Conservation (phyloP, 257 asterid genomes). For the Solanum ossicruentum region DNA sequence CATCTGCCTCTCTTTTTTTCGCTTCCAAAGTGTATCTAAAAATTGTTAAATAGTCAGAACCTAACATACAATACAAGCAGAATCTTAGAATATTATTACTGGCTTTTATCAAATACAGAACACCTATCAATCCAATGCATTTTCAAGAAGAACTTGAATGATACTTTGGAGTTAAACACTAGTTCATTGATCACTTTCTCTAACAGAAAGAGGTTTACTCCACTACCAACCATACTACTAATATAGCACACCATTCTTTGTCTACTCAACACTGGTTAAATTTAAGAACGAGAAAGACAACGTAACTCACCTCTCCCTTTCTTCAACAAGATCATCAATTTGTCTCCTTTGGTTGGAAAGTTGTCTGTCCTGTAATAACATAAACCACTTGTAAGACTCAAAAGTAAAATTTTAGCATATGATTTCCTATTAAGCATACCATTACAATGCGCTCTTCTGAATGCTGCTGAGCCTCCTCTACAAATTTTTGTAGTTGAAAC, state of each 20-base stretch:
- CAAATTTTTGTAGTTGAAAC: conserved; percentile 59
- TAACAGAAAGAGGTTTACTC: not conserved
- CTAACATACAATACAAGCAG: not conserved
- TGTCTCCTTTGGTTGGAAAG: conserved; percentile 38
- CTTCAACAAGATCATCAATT: conserved; percentile 46
- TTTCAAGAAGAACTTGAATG: not conserved
- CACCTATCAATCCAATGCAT: not conserved
- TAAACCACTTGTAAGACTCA: conserved; percentile 10
- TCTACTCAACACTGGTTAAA: not conserved
- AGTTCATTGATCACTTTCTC: not conserved
- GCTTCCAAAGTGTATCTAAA: conserved; percentile 48
- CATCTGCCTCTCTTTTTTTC: conserved; percentile 41
- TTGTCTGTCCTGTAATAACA: conserved; percentile 47
- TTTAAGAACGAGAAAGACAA: not conserved
- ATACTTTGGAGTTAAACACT: not conserved
- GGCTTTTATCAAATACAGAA: not conserved
- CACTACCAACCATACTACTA: not conserved
- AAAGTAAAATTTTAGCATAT: not conserved
- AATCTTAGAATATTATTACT: not conserved
- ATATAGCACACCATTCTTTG: not conserved
- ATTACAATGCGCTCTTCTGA: conserved; percentile 33
- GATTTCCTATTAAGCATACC: conserved; percentile 25
- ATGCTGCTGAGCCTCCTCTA: conserved; percentile 66
- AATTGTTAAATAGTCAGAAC: conserved; percentile 1
- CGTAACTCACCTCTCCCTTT: conserved; percentile 49